Conservation (phyloP, 441 rosid genomes). For the Gossypium schwendimanii region DNA sequence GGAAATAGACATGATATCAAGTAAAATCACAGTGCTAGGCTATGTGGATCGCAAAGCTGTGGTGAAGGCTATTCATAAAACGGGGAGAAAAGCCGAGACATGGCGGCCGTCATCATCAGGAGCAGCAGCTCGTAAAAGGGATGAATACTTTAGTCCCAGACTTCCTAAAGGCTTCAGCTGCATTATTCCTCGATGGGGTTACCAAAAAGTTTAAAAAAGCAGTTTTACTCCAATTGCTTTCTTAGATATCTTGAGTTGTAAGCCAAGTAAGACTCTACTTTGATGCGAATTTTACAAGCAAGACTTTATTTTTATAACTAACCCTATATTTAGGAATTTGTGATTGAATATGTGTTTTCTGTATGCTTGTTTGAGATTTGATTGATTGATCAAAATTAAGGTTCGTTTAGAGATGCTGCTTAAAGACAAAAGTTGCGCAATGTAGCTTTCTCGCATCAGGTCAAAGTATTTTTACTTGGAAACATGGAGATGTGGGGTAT, state of each 20-base stretch:
- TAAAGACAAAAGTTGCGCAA: too few relatives aligned
- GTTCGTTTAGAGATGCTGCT: not conserved
- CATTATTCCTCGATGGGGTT: conserved; percentile 18
- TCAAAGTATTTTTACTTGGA: too few relatives aligned
- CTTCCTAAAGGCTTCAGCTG: conserved; percentile 20
- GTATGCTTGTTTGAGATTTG: not conserved
- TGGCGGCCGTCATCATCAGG: not conserved
- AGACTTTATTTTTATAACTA: not conserved
- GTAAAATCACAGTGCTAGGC: conserved; percentile 25
- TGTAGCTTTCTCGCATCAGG: too few relatives aligned
- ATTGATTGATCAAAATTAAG: not conserved
- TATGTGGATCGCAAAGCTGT: conserved; percentile 15
- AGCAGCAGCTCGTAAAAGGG: not conserved
- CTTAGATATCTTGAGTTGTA: not conserved
- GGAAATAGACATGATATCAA: conserved; percentile 16
- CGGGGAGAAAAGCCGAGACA: conserved; percentile 23
- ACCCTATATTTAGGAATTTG: not conserved
- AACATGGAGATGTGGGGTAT: too few relatives aligned
- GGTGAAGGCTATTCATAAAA: conserved; percentile 22
- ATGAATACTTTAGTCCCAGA: conserved; percentile 18
- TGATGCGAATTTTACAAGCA: not conserved
- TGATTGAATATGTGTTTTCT: not conserved
- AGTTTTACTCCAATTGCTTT: not conserved
- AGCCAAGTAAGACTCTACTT: not conserved
- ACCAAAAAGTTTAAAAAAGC: not conserved